A percentile compares a stretch with the other conserved stretches of the same genome.
Evolutionary conservation across 805 yeast genomes (phyloP).

Genomic region (Cyberlindnera suaveolens): DNA sequence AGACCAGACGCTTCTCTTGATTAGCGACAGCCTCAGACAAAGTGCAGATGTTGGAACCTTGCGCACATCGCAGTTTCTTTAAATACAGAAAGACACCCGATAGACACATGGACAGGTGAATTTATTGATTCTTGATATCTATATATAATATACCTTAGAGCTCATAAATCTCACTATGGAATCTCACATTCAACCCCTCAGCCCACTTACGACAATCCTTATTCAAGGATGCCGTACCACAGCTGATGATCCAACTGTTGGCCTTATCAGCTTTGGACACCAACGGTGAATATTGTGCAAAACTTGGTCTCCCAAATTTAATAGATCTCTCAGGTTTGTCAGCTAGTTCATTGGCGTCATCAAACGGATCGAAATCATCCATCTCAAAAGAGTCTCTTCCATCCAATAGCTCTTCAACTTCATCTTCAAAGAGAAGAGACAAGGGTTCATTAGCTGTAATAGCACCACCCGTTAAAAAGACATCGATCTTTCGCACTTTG

Average conservation of each 20-base stretch:
- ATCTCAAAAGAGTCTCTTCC: slow-evolving; percentile 20
- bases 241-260: slow-evolving; percentile 48
- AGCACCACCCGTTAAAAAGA: slow-evolving; percentile 31
- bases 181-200: slow-evolving; percentile 28
- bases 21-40: too few species aligned
- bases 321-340: slow-evolving; percentile 3
- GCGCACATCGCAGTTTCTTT: too few species aligned
- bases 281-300: slow-evolving; percentile 21
- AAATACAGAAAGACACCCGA: too few species aligned
- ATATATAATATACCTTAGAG: slow-evolving; percentile 5
- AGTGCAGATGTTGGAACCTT: too few species aligned
- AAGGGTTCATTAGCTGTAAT: slow-evolving; percentile 6
- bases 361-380: slow-evolving; percentile 19
- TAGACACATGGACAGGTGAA: too few species aligned
- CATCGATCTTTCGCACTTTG: slow-evolving; percentile 27
- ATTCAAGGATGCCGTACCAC: slow-evolving; percentile 49
- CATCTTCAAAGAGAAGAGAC: slow-evolving; percentile 5
- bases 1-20: too few species aligned
- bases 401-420: slow-evolving; percentile 17
- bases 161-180: slow-evolving; percentile 38
- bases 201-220: slow-evolving; percentile 35
- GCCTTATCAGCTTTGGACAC: slow-evolving; percentile 24
- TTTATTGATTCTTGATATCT: neutral
- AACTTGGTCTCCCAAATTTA: slow-evolving; percentile 37
- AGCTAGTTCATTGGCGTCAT: slow-evolving; percentile 7